These are phyloP conservation scores for Gnomoniopsis sp. DNA, from an alignment of 2,329 filamentous ascomycete genomes.

Conservation along the genomic window DNA sequence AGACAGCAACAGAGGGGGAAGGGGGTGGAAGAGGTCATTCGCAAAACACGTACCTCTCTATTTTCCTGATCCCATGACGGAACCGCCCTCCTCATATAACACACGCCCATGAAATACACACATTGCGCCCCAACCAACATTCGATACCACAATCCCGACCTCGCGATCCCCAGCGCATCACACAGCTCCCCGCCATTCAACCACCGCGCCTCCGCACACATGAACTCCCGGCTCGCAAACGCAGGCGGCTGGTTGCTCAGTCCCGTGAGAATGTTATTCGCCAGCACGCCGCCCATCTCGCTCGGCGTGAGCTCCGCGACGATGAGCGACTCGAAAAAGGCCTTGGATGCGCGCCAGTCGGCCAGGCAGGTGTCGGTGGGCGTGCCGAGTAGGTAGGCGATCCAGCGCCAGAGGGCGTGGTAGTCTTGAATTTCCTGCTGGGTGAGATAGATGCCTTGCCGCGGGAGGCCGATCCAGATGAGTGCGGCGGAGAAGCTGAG, in stretches of 20 bases:
- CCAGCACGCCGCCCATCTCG: conserved; percentile 58
- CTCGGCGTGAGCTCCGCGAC: conserved; percentile 65
- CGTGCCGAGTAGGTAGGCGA: conserved; percentile 68
- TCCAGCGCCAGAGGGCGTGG: conserved; percentile 71
- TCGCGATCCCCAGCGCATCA: conserved; percentile 55
- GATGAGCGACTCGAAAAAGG: conserved; percentile 65
- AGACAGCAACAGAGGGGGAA: no score
- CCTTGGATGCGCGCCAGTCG: conserved; percentile 51
- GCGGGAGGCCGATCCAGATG: conserved; percentile 66
- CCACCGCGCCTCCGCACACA: conserved; percentile 66
- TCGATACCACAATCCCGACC: conserved; percentile 55
- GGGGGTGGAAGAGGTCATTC: not conserved
- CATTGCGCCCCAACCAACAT: conserved; percentile 62
- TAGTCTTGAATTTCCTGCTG: conserved; percentile 65
- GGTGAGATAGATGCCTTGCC: conserved; percentile 67
- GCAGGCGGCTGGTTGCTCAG: conserved; percentile 65
- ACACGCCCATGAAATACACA: conserved; percentile 57
- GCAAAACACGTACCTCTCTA: conserved; percentile 33
- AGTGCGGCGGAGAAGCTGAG: conserved; percentile 65
- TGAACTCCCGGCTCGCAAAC: conserved; percentile 62
- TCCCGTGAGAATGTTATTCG: conserved; percentile 71
- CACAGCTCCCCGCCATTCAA: conserved; percentile 65
- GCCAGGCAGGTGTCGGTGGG: conserved; percentile 57
- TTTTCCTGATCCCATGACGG: conserved; percentile 41
- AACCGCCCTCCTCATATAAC: conserved; percentile 41